Conservation (phyloP, 164 flowering plant species). For the Litsea cubeba region DNA sequence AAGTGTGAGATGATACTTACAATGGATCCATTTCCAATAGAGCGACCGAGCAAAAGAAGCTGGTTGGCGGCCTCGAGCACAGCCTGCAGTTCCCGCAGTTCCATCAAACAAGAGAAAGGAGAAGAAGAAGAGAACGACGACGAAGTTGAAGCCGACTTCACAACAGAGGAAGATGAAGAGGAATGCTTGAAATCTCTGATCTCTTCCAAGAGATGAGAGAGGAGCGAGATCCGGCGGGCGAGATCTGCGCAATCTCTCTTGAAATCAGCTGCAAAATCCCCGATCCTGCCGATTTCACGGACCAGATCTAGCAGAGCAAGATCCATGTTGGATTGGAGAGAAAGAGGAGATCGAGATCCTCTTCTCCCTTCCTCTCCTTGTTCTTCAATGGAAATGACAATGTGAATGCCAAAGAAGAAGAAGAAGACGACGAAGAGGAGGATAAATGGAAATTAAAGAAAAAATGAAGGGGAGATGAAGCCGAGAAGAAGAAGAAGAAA, state of each 20-base stretch:
- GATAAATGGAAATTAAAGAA: too few species aligned
- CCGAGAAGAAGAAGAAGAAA: background rate
- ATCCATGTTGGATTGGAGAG: slow-evolving; percentile 10
- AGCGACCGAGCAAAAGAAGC: slow-evolving; percentile 37
- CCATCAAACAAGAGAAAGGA: slow-evolving; percentile 30
- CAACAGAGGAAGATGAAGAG: slow-evolving; percentile 1
- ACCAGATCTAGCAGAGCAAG: slow-evolving; percentile 31
- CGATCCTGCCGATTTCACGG: slow-evolving; percentile 32
- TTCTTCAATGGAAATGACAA: background rate
- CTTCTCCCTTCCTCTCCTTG: background rate
- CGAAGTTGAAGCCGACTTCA: too few species aligned
- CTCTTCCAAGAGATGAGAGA: slow-evolving; percentile 76
- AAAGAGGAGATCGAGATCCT: background rate
- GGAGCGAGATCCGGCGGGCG: slow-evolving; percentile 52
- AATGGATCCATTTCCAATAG: slow-evolving; percentile 20
- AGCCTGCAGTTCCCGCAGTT: slow-evolving; percentile 42
- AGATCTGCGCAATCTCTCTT: slow-evolving; percentile 74
- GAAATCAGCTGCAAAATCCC: slow-evolving; percentile 25
- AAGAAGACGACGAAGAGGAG: too few species aligned
- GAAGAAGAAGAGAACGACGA: slow-evolving; percentile 25
- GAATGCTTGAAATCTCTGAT: slow-evolving; percentile 34
- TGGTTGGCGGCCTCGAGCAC: slow-evolving; percentile 58
- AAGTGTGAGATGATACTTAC: slow-evolving; percentile 31
- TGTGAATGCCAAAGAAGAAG: background rate
- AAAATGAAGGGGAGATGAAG: background rate